phyloP scores from a whole-genome alignment of 2,329 filamentous ascomycete species.

The Hypoxylon sp. region DNA sequence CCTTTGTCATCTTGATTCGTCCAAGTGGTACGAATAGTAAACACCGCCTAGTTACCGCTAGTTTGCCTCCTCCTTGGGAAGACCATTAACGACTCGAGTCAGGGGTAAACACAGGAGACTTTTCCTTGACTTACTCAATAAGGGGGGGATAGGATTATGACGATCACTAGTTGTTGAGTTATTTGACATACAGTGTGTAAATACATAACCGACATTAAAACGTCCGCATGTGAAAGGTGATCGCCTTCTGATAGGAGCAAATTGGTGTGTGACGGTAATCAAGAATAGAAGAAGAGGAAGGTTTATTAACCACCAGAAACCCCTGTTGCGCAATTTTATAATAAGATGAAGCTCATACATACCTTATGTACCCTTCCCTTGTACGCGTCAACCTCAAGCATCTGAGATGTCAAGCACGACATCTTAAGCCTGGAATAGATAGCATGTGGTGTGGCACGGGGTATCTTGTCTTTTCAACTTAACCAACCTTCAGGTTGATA shows the following conservation, averaged over 20 bases:
- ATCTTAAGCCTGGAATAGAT: conserved; percentile 25
- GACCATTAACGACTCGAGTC: conserved; percentile 32
- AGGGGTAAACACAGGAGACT: conserved; percentile 39
- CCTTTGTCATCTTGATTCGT: conserved; percentile 31
- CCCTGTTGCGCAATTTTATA: conserved; percentile 43
- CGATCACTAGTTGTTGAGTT: conserved; percentile 30
- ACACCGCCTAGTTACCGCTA: conserved; percentile 38
- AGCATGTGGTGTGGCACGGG: conserved; percentile 5
- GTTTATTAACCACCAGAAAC: conserved; percentile 37
- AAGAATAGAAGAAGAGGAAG: conserved; percentile 29
- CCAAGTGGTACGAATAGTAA: conserved; percentile 23
- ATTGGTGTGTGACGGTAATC: conserved; percentile 34
- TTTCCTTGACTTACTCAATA: conserved; percentile 35
- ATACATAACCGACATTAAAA: conserved; percentile 36
- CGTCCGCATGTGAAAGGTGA: conserved; percentile 37
- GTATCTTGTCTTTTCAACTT: background rate
- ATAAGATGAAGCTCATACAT: conserved; percentile 45
- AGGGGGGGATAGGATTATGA: conserved; percentile 32
- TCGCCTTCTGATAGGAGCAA: conserved; percentile 33
- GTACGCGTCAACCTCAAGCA: conserved; percentile 39
- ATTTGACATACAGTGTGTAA: conserved; percentile 30
- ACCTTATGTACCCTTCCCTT: conserved; percentile 42
- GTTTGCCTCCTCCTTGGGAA: conserved; percentile 33
- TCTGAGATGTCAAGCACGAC: conserved; percentile 40
- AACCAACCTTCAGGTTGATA: background rate